Evolutionary conservation across 441 rosid genomes (phyloP), one percentile per base, ranked within the genome.

Genomic region (Gossypium lobatum): DNA sequence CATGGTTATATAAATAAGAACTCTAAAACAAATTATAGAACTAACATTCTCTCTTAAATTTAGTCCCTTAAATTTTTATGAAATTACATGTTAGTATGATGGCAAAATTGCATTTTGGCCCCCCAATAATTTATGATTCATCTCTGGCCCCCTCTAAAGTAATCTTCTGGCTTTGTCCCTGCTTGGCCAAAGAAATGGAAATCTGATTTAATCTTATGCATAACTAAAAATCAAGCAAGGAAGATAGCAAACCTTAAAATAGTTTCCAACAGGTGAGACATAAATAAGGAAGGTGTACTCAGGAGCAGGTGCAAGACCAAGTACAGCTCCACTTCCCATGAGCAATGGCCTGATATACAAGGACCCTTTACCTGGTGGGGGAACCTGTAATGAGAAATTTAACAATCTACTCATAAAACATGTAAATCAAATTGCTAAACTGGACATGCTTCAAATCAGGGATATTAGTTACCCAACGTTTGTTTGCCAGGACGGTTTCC

Each of bases 231-330:
- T 11, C 26, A 50, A 39, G 64, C 9, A 48, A 66, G 14, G 53
- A 66, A 52, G 70, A 37, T 6, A 48, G 78, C 73, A 80, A 62
- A 89, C 92, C 94, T 89, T 83, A 70, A 86, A 89, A 79, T 89
- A 89, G 86, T 89, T 88, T 45, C 92, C 94, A 1, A 89, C 94
- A 45, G 94, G 94, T 20, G 94, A 85, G 78, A 86, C 94, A 73
- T 88, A 89, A 72, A 89, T 77, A 65, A 89, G 78, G 75, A 89
- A 89, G 64, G 90, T 88, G 70, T 88, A 89, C 77, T 89, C 94
- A 18, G 89, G 94, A 45, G 94, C 88, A 70, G 93, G 93, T 2
- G 93, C 91, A 82, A 87, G 88, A 81, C 91, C 91, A 77, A 89
- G 93, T 78, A 89, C 88, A 66, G 91, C 88, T 74, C 93, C 93